These are phyloP conservation scores for Batkoa obscura DNA, from an alignment of 371 early-diverging fungal genomes.

Conservation along the genomic window DNA sequence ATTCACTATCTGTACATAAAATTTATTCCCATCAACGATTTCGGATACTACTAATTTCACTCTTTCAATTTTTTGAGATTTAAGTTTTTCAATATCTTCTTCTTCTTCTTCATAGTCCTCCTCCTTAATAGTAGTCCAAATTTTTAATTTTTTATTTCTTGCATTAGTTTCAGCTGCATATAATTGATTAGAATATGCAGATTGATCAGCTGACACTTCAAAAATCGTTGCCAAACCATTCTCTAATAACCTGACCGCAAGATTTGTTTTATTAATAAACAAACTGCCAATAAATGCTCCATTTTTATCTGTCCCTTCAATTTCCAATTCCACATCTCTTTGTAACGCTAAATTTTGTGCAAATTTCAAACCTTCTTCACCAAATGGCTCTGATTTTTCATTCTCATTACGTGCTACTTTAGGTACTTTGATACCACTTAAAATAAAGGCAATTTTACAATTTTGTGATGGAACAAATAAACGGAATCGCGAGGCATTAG, in stretches of 20 bases:
- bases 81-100: slow-evolving; percentile 14
- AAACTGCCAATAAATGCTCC: slow-evolving; percentile 79
- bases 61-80: slow-evolving; percentile 41
- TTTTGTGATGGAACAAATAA: slow-evolving; percentile 71
- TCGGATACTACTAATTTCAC: slow-evolving; percentile 72
- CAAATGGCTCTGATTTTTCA: slow-evolving; percentile 74
- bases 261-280: slow-evolving; percentile 42
- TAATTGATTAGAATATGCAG: slow-evolving; percentile 38
- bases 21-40: slow-evolving; percentile 38
- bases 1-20: slow-evolving; percentile 62
- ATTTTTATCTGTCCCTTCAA: slow-evolving; percentile 71
- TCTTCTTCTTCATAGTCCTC: slow-evolving; percentile 15
- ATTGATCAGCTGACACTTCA: slow-evolving; percentile 67
- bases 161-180: slow-evolving; percentile 65
- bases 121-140: slow-evolving; percentile 14
- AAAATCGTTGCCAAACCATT: slow-evolving; percentile 67
- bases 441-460: slow-evolving; percentile 60
- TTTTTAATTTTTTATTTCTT: slow-evolving; percentile 35
- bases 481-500: slow-evolving; percentile 65
- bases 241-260: slow-evolving; percentile 44
- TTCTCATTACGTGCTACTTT: slow-evolving; percentile 35
- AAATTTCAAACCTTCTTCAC: slow-evolving; percentile 59
- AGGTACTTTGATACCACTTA: slow-evolving; percentile 57
- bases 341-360: slow-evolving; percentile 48
- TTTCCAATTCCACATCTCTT: slow-evolving; percentile 71